A percentile compares a stretch with the other conserved stretches of the same genome.
phyloP scores from a whole-genome alignment of 1,139 yeast species.

The Casaregolazyma lundiana region DNA sequence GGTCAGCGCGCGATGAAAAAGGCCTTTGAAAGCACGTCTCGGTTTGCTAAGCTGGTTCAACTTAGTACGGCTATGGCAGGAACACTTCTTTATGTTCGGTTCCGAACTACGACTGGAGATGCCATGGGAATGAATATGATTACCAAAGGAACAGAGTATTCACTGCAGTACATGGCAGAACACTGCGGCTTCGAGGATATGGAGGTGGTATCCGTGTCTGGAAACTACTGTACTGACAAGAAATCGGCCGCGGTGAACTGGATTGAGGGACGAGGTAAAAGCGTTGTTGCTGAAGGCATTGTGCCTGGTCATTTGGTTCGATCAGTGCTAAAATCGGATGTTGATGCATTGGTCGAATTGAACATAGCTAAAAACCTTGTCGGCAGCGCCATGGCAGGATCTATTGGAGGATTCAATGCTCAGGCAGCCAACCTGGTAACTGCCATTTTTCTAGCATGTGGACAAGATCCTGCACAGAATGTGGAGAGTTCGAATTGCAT shows the following conservation, averaged over 20 bases:
- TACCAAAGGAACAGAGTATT: slow-evolving; percentile 91
- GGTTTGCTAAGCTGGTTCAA: slow-evolving; percentile 92
- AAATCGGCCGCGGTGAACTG: slow-evolving; percentile 98
- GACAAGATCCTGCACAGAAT: slow-evolving; percentile 98
- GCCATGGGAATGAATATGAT: slow-evolving; percentile 99
- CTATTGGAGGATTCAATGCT: slow-evolving; percentile 96
- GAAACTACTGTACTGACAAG: slow-evolving; percentile 96
- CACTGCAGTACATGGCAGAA: slow-evolving; percentile 78
- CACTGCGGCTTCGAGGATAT: slow-evolving; percentile 92
- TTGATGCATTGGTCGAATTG: slow-evolving; percentile 84
- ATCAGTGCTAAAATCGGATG: slow-evolving; percentile 84
- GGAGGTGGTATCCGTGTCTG: slow-evolving; percentile 89
- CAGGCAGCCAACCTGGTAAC: slow-evolving; percentile 96
- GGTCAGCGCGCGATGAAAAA: slow-evolving; percentile 78
- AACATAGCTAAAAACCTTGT: slow-evolving; percentile 84
- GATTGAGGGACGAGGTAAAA: slow-evolving; percentile 99
- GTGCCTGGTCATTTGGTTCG: slow-evolving; percentile 77
- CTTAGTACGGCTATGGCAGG: slow-evolving; percentile 97
- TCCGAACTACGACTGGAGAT: slow-evolving; percentile 97
- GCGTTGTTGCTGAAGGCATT: slow-evolving; percentile 95
- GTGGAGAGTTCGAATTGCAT: slow-evolving; percentile 98
- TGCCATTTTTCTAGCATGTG: slow-evolving; percentile 89
- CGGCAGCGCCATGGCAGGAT: slow-evolving; percentile 98
- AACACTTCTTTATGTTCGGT: slow-evolving; percentile 76
- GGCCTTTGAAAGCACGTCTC: slow-evolving; percentile 93